These are phyloP conservation scores for Diaporthe aspalathi DNA, from an alignment of 2,329 filamentous ascomycete species.

Conservation along the genomic window DNA sequence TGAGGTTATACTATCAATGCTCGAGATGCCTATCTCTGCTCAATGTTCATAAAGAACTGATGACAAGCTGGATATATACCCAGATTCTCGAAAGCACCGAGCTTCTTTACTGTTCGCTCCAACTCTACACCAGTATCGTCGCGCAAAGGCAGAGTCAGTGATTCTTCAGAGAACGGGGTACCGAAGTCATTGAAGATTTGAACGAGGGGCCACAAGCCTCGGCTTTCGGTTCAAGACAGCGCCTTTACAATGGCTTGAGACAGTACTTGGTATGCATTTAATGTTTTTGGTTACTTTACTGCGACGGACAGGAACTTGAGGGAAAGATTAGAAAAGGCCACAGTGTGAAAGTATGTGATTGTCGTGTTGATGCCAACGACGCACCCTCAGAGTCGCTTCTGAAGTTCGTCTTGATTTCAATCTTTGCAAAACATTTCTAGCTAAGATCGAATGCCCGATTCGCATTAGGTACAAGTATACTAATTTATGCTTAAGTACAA, in stretches of 20 bases:
- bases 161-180: too few relatives aligned
- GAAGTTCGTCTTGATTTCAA: neutral
- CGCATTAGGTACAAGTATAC: too few relatives aligned
- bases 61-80: neutral
- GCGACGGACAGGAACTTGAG: too few relatives aligned
- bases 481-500: too few relatives aligned
- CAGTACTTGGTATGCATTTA: too few relatives aligned
- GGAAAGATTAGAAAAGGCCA: neutral
- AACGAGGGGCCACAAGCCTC: neutral
- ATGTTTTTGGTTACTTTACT: neutral
- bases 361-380: neutral
- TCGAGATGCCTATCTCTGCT: too few relatives aligned
- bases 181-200: neutral
- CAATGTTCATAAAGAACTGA: neutral
- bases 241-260: too few relatives aligned
- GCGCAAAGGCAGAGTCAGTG: neutral
- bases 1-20: too few relatives aligned
- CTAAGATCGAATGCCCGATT: too few relatives aligned
- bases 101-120: neutral
- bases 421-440: too few relatives aligned
- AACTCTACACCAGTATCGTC: neutral
- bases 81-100: neutral
- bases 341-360: neutral
- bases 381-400: neutral
- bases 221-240: neutral